These are phyloP conservation scores for Fraxinus excelsior DNA, from an alignment of 257 asterid genomes.

Conservation along the genomic window DNA sequence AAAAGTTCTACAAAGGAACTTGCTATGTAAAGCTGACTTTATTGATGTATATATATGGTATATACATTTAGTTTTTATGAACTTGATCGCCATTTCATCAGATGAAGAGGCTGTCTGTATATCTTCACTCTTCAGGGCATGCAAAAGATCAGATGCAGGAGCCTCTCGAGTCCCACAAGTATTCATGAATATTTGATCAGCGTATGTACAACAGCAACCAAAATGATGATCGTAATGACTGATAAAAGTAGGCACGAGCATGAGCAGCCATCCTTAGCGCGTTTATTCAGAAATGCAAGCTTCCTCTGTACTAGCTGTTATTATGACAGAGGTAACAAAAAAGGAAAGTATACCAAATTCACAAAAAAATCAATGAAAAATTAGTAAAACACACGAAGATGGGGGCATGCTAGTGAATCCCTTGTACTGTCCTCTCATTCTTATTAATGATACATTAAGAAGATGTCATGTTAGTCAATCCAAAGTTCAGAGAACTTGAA, in stretches of 20 bases:
- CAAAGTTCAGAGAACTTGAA: neutral
- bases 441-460: neutral
- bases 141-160: slow-evolving; percentile 6
- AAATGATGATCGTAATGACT: slow-evolving; percentile 61
- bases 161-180: neutral
- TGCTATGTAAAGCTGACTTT: too few relatives aligned
- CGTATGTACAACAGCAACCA: slow-evolving; percentile 57
- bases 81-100: too few relatives aligned
- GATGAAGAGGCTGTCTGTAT: too few relatives aligned
- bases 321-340: neutral
- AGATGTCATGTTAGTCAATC: neutral
- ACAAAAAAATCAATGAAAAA: neutral
- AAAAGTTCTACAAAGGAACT: too few relatives aligned
- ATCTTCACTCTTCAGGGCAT: neutral
- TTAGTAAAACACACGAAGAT: neutral
- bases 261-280: slow-evolving; percentile 86
- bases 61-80: too few relatives aligned
- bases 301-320: slow-evolving; percentile 71
- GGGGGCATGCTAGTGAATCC: neutral
- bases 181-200: slow-evolving; percentile 71
- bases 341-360: neutral
- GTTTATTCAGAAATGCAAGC: slow-evolving; percentile 76
- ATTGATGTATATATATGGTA: too few relatives aligned
- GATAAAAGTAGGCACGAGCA: slow-evolving; percentile 69
- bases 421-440: neutral